Base-by-base conservation (phyloP, 768 basidiomycete genomes). In the Hypholoma sublateritium region DNA sequence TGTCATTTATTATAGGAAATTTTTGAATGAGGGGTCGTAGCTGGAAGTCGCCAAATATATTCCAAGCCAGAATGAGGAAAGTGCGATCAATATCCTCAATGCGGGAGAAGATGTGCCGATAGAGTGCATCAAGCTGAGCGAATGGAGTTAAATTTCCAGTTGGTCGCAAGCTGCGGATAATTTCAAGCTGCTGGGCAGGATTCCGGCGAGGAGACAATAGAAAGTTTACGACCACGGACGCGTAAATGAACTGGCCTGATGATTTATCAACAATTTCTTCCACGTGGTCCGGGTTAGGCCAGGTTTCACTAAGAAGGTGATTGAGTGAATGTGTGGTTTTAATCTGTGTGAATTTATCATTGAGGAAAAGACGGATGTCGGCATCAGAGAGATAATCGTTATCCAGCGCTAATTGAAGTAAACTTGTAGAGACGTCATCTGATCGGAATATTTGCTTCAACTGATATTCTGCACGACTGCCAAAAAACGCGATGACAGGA, bases 241-340 rank as follows among this genome's bases (percentile, higher is more conserved):
- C 57, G 36, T 47, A 58, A 22, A 58, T 58, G 34, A 58, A 58
- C 25, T 53, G 57, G 4, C 46, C 45, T 3, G 57, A 58, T 42
- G 57, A 24, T 22, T 48, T 53, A 7, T 25, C 22, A 1, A 58
- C 51, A 4, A 58, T 17, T 11, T 19, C 42, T 11, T 39, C n/a
- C 9, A 53, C 42, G 12, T 11, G 22, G 12, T 6, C 7, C 6
- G 32, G 19, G 4, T 21, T 24, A 5, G 57, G 57, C 57, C 57
- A 58, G 6, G 19, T 37, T 2, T 7, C 3, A 3, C 24, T 35
- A n/a, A 58, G 50, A 16, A 39, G 28, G 4, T 36, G 12, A 17
- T 32, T 41, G 24, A 37, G 16, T 5, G 51, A 28, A 54, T 60
- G 59, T 1, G 21, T 57, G n/a, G 36, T 8, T 24, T 47, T 53